Conservation (phyloP, 1,139 yeast genomes). For the Debaryomycetaceae sp. region DNA sequence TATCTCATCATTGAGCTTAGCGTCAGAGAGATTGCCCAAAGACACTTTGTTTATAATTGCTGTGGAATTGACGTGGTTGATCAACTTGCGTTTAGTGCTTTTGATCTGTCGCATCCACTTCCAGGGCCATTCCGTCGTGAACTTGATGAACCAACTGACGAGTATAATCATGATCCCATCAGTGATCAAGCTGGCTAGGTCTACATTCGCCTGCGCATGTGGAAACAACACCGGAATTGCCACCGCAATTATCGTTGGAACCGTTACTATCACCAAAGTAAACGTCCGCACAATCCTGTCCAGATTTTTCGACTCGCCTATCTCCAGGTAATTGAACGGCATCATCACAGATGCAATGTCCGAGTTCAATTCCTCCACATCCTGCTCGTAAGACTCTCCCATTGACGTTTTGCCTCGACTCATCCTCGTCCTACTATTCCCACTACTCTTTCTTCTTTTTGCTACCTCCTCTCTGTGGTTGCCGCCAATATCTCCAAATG, state of each 20-base stretch:
- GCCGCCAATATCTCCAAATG: neutral
- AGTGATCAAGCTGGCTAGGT: conserved; percentile 20
- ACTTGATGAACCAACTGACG: conserved; percentile 26
- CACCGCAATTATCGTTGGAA: conserved; percentile 10
- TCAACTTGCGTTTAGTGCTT: conserved; percentile 15
- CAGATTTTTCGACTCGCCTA: conserved; percentile 1
- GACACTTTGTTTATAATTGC: conserved; percentile 7
- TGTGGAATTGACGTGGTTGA: conserved; percentile 15
- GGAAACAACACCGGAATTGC: conserved; percentile 4
- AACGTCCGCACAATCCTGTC: conserved; percentile 5
- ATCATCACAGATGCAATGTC: conserved; percentile 8
- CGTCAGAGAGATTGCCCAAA: conserved; percentile 4
- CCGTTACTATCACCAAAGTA: conserved; percentile 7
- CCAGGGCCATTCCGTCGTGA: conserved; percentile 37
- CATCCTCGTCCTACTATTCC: neutral
- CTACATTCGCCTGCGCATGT: conserved; percentile 2
- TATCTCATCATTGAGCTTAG: conserved; percentile 6
- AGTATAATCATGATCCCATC: conserved; percentile 26
- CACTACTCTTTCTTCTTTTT: neutral
- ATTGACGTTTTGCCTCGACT: neutral
- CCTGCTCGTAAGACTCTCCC: conserved; percentile 3
- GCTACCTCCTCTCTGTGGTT: neutral
- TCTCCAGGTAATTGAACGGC: conserved; percentile 5
- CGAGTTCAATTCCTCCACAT: conserved; percentile 7
- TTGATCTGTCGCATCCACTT: conserved; percentile 27